phyloP scores from a whole-genome alignment of 768 basidiomycete species.

The Russula earlei region DNA sequence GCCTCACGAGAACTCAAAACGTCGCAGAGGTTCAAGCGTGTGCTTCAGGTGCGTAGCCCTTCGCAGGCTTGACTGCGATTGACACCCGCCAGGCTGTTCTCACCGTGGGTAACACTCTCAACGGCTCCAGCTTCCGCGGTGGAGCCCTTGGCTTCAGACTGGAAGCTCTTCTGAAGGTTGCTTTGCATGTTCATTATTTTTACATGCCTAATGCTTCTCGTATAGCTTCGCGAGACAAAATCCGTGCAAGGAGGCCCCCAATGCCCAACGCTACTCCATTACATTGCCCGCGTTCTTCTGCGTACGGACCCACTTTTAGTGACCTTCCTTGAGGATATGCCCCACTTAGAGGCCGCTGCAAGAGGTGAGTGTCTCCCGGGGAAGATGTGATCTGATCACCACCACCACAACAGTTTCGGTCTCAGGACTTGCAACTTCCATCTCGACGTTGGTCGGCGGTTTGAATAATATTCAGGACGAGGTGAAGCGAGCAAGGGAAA shows the following conservation, averaged over 20 bases:
- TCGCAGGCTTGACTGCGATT: background rate
- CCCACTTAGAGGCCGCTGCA: constrained; percentile 75
- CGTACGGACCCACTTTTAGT: constrained; percentile 56
- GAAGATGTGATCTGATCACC: background rate
- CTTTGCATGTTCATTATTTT: background rate
- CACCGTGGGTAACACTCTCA: constrained; percentile 72
- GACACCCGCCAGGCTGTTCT: constrained; percentile 49
- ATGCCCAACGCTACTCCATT: constrained; percentile 88
- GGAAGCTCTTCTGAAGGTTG: constrained; percentile 72
- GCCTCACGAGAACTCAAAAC: constrained; percentile 61
- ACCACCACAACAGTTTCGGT: constrained; percentile 51
- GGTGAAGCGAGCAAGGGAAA: constrained; percentile 34
- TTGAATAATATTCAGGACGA: constrained; percentile 49
- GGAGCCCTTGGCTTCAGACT: constrained; percentile 79
- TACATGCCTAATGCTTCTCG: background rate
- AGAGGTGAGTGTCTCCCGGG: constrained; percentile 40
- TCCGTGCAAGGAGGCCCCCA: constrained; percentile 55
- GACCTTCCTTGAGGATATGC: constrained; percentile 71
- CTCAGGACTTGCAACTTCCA: constrained; percentile 49
- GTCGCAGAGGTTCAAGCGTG: constrained; percentile 56
- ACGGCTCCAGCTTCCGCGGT: constrained; percentile 75
- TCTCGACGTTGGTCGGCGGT: constrained; percentile 48
- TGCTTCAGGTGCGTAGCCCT: constrained; percentile 46
- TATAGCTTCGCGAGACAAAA: constrained; percentile 74
- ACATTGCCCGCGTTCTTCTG: constrained; percentile 67